These are phyloP conservation scores for Malus sylvestris DNA, from an alignment of 306 rosid genomes.

Conservation along the genomic window DNA sequence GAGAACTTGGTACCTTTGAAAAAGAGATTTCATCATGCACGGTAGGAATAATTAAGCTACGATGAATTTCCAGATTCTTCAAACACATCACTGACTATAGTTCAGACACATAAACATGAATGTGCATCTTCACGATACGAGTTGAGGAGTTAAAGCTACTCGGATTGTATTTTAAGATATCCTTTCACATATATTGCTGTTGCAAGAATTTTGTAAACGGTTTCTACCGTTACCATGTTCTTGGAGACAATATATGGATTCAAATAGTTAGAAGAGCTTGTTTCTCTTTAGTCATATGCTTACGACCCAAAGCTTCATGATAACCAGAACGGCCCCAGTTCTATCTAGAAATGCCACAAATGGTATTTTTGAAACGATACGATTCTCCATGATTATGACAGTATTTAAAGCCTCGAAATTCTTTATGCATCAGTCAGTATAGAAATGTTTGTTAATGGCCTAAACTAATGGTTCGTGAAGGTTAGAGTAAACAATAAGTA, in stretches of 20 bases:
- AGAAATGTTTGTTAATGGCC: not conserved
- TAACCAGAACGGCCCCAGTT: not conserved
- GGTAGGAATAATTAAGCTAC: not conserved
- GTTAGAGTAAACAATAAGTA: not conserved
- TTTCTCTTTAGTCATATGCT: not conserved
- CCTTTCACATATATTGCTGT: not conserved
- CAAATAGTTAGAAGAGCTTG: not conserved
- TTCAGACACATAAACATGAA: not conserved
- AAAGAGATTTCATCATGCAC: too few relatives aligned
- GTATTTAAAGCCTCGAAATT: not conserved
- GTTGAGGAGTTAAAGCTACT: not conserved
- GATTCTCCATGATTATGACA: not conserved
- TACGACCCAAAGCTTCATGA: not conserved
- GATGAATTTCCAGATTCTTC: not conserved
- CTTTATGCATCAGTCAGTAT: not conserved
- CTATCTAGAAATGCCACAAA: not conserved
- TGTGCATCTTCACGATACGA: not conserved
- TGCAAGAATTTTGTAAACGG: not conserved
- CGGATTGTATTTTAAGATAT: not conserved
- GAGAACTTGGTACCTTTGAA: constrained; percentile 42
- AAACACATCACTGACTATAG: not conserved
- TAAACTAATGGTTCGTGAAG: not conserved
- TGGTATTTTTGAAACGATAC: not conserved
- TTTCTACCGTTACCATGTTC: not conserved
- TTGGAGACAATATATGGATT: not conserved